phyloP scores from a whole-genome alignment of 495 filamentous ascomycete species.

The Thozetella sp. region DNA sequence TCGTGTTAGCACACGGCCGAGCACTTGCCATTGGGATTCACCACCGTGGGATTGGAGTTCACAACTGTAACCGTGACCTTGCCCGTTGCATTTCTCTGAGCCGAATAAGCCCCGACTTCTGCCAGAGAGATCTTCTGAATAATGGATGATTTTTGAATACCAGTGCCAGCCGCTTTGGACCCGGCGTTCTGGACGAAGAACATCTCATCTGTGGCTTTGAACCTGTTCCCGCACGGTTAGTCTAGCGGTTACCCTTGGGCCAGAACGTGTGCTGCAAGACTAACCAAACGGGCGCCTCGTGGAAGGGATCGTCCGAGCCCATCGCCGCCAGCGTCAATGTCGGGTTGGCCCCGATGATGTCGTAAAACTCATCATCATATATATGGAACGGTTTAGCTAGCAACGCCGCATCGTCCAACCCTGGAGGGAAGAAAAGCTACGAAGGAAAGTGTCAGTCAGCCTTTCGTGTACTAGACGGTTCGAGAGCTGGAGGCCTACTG shows the following conservation, averaged over 20 bases:
- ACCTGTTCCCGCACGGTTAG: slow-evolving; percentile 14
- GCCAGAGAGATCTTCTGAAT: slow-evolving; percentile 50
- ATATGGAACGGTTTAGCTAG: slow-evolving; percentile 27
- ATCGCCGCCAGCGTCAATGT: slow-evolving; percentile 27
- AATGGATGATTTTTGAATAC: slow-evolving; percentile 17
- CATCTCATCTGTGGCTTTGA: slow-evolving; percentile 35
- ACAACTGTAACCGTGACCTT: slow-evolving; percentile 38
- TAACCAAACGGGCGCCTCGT: slow-evolving; percentile 42
- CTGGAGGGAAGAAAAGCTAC: slow-evolving; percentile 28
- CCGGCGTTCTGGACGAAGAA: slow-evolving; percentile 44
- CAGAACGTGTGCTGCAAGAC: neutral
- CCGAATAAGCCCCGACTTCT: slow-evolving; percentile 36
- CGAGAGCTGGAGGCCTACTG: neutral
- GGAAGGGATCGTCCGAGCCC: slow-evolving; percentile 30
- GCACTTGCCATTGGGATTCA: slow-evolving; percentile 57
- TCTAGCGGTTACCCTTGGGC: neutral
- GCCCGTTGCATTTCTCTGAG: slow-evolving; percentile 38
- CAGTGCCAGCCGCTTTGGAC: slow-evolving; percentile 30
- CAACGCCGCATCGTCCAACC: slow-evolving; percentile 17
- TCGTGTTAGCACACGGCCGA: neutral
- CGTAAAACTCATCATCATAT: slow-evolving; percentile 30
- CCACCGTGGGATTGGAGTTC: slow-evolving; percentile 31
- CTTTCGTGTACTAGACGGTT: slow-evolving; percentile 1
- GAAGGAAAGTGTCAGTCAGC: slow-evolving; percentile 2
- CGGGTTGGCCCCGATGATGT: slow-evolving; percentile 26